These are phyloP conservation scores for Euphorbia celastroides DNA, from an alignment of 441 rosid genomes.

Conservation along the genomic window DNA sequence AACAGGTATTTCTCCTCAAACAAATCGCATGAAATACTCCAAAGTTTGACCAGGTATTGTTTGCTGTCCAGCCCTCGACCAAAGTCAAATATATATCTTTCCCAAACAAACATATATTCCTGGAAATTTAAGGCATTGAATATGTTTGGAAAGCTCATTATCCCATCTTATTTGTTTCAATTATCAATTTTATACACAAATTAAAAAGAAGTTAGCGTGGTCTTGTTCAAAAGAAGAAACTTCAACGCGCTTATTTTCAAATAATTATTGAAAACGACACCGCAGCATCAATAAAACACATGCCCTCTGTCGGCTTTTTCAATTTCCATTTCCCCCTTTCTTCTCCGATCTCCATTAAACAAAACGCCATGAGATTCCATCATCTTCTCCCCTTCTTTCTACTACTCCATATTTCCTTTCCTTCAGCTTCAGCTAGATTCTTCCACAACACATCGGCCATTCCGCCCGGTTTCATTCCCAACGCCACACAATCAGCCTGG, in stretches of 20 bases:
- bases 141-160: no score
- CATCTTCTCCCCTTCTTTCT: conserved; percentile 10
- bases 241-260: conserved; percentile 6
- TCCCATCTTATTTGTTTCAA: no score
- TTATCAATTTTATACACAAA: neutral
- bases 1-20: no score
- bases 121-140: no score
- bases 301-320: neutral
- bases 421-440: conserved; percentile 40
- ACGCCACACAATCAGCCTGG: conserved; percentile 44
- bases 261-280: neutral
- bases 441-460: conserved; percentile 45
- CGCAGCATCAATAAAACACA: neutral
- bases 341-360: neutral
- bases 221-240: neutral
- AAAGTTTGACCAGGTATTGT: no score
- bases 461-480: conserved; percentile 38
- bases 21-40: no score
- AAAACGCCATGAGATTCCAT: neutral
- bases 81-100: no score
- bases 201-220: neutral
- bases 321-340: neutral
- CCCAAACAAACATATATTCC: no score
- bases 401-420: conserved; percentile 16
- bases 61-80: no score